Evolutionary conservation across 2,329 filamentous ascomycete genomes (phyloP).

Genomic region (Fragosphaeria purpurea): DNA sequence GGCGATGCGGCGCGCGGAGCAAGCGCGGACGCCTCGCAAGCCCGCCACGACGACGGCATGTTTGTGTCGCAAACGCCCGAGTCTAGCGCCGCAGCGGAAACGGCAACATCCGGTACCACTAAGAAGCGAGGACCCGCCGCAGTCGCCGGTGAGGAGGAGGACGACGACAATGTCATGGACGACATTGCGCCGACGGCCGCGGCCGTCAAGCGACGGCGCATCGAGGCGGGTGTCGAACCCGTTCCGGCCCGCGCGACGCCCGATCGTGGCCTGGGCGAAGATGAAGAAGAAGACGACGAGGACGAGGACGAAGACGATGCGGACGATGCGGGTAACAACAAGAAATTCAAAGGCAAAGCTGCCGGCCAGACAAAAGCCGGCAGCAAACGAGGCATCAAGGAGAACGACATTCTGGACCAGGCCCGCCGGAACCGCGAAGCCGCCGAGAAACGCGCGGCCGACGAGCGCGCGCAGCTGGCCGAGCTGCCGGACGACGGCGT

Average conservation of each 20-base stretch:
- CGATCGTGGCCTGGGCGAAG: conserved; percentile 12
- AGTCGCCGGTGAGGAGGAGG: background rate
- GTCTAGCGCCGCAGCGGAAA: conserved; percentile 15
- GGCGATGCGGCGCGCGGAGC: background rate
- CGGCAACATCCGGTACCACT: conserved; percentile 14
- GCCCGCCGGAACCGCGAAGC: conserved; percentile 51
- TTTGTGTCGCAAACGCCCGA: conserved; percentile 45
- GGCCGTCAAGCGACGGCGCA: conserved; percentile 66
- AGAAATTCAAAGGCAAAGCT: conserved; percentile 28
- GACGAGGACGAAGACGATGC: conserved; percentile 6
- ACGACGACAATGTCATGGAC: conserved; percentile 51
- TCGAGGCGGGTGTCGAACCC: conserved; percentile 47
- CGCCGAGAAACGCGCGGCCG: conserved; percentile 53
- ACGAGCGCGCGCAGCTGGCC: conserved; percentile 43
- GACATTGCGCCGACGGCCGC: conserved; percentile 66
- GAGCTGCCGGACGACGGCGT: conserved; percentile 50
- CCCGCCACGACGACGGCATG: conserved; percentile 26
- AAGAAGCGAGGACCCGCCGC: conserved; percentile 2
- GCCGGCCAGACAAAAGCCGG: too few relatives aligned
- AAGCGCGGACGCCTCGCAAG: background rate
- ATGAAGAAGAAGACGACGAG: conserved; percentile 13
- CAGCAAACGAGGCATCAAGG: conserved; percentile 18
- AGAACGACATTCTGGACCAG: conserved; percentile 56
- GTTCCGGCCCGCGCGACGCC: conserved; percentile 22
- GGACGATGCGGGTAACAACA: conserved; percentile 14